Conservation (phyloP, 2,329 filamentous ascomycete genomes). For the Colletotrichum sp. region DNA sequence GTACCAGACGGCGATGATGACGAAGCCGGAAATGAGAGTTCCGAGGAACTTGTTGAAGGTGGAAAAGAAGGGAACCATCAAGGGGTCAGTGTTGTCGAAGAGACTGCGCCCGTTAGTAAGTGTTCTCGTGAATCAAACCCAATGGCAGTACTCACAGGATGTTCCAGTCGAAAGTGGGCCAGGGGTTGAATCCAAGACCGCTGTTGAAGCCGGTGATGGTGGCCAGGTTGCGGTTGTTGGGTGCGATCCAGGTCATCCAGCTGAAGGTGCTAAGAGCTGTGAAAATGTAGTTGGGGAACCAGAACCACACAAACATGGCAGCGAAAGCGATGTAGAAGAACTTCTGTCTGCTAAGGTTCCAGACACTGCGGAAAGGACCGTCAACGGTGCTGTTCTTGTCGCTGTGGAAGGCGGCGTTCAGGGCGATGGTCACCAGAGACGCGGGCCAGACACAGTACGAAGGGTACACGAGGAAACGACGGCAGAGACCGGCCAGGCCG, state of each 20-base stretch:
- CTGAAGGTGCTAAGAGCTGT: constrained; percentile 45
- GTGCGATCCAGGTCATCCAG: constrained; percentile 53
- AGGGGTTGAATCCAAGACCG: constrained; percentile 33
- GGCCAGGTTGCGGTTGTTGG: constrained; percentile 33
- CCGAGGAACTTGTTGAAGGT: constrained; percentile 68
- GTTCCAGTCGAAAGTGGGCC: constrained; percentile 36
- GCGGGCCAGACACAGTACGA: constrained; percentile 53
- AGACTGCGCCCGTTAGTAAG: not conserved
- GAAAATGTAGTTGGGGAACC: constrained; percentile 53
- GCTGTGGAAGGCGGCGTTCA: constrained; percentile 46
- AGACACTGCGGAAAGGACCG: constrained; percentile 36
- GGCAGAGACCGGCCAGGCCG: constrained; percentile 45
- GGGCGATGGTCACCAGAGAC: constrained; percentile 47
- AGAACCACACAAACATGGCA: constrained; percentile 53
- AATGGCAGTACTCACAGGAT: constrained; percentile 1
- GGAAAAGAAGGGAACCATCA: constrained; percentile 59
- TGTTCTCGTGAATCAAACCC: too few species aligned
- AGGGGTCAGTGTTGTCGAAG: constrained; percentile 35
- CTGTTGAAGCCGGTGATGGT: constrained; percentile 31
- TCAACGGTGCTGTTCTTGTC: constrained; percentile 31
- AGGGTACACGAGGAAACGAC: constrained; percentile 50
- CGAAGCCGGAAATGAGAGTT: constrained; percentile 57
- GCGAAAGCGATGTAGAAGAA: constrained; percentile 45
- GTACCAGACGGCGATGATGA: constrained; percentile 64
- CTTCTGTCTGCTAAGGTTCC: constrained; percentile 40